Evolutionary conservation across 2,329 filamentous ascomycete genomes (phyloP), one percentile per base, ranked within the genome.

Genomic region (Claviceps cyperi): DNA sequence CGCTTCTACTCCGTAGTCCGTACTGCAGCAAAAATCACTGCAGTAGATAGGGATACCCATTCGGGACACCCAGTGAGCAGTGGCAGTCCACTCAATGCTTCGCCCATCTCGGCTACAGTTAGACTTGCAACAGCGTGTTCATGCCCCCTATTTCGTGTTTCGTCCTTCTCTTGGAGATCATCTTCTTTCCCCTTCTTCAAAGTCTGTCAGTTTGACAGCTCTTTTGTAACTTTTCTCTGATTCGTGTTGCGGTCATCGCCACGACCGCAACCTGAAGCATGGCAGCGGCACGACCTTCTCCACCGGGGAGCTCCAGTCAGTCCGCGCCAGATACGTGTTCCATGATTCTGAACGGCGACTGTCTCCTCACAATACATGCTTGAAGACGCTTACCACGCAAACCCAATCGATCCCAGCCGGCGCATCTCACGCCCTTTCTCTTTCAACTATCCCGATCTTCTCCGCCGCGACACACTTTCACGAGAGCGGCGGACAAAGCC

Each of bases 261-360:
- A 46, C 44, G 11, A 36, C 32, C 17, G 21, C 17, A 38, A 46
- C 14, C 32, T 46, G 44, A 46, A 46, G 28, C 22, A 22, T 46
- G 32, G 44, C 36, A 46, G 32, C 45, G 45, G 45, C 37, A 40
- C 43, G 46, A 39, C 46, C 49, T 36, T 50, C 49, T 43, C 44
- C 45, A 50, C 45, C 17, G 15, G 17, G 17, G 28, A 40, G 49
- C 39, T 47, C 40, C 44, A 15, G 8, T 43, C 44, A 8, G 17
- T 24, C 49, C 22, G 17, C 39, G 19, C 50, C 46, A 36, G 39
- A 38, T 35, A 38, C 24, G 22, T 43, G 14, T n/a, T 46, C 39
- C 21, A 48, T 45, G 46, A 39, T 36, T 48, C 14, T 41, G 41
- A 43, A 48, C 46, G 14, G 41, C 37, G 41, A 41, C 46, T 24